Percentiles rank a stretch among this genome's conserved stretches.
phyloP scores from a whole-genome alignment of 1,284 basidiomycete genomes.

The Ustilago tritici region DNA sequence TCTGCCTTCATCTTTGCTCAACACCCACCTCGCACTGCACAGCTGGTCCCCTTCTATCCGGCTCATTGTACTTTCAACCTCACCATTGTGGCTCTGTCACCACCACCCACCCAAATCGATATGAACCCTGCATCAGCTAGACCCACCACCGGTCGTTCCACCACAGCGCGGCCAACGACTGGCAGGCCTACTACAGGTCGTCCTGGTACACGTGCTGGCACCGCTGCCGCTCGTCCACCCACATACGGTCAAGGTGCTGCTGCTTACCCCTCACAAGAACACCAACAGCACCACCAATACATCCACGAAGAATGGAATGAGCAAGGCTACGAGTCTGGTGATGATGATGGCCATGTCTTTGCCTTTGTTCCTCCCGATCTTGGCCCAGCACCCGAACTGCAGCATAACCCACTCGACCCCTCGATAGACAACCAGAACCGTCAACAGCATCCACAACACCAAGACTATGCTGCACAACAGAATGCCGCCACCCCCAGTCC shows the following conservation, averaged over 20 bases:
- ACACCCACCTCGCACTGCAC: slow-evolving; percentile 4
- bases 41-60: background rate
- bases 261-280: slow-evolving; percentile 14
- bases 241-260: slow-evolving; percentile 38
- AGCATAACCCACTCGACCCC: slow-evolving; percentile 49
- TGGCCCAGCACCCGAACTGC: slow-evolving; percentile 46
- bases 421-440: slow-evolving; percentile 52
- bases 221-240: slow-evolving; percentile 27
- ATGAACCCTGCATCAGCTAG: slow-evolving; percentile 35
- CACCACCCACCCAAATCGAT: background rate
- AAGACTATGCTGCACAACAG: slow-evolving; percentile 9
- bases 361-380: slow-evolving; percentile 64
- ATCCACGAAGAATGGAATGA: slow-evolving; percentile 57
- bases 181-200: slow-evolving; percentile 45
- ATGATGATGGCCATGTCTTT: slow-evolving; percentile 67
- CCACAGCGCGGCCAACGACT: slow-evolving; percentile 40
- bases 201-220: slow-evolving; percentile 42
- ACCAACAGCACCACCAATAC: slow-evolving; percentile 20
- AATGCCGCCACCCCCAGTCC: background rate
- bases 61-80: no score
- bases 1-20: slow-evolving; percentile 1
- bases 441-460: slow-evolving; percentile 12
- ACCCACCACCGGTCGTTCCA: slow-evolving; percentile 45
- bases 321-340: slow-evolving; percentile 61
- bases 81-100: background rate